Conservation (phyloP, 805 yeast species). For the Komagataella populi region DNA sequence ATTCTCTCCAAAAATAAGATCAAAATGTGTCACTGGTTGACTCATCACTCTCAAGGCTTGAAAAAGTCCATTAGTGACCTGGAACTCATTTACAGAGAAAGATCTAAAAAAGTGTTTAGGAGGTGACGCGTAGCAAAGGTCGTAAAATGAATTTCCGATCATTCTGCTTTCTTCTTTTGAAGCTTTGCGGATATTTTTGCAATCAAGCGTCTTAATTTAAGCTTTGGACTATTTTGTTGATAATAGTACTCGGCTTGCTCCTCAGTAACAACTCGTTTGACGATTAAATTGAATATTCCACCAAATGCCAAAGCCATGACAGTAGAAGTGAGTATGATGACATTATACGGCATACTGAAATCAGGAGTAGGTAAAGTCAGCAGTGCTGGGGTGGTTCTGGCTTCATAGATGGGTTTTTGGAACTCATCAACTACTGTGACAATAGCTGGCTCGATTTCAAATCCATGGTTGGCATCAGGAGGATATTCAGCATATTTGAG, state of each 20-base stretch:
- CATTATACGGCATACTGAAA: slow-evolving; percentile 97
- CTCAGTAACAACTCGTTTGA: slow-evolving; percentile 62
- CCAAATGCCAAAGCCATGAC: slow-evolving; percentile 90
- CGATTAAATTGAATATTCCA: slow-evolving; percentile 63
- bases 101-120: not conserved
- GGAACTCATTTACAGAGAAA: not conserved
- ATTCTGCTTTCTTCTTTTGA: not conserved
- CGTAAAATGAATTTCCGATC: not conserved
- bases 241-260: slow-evolving; percentile 38
- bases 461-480: slow-evolving; percentile 99
- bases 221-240: not conserved
- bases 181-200: not conserved
- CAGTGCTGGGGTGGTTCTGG: slow-evolving; percentile 78
- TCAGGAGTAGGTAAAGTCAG: slow-evolving; percentile 91
- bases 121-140: not conserved
- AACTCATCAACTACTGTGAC: slow-evolving; percentile 35
- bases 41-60: not conserved
- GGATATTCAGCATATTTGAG: slow-evolving; percentile 85
- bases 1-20: slow-evolving; percentile 20
- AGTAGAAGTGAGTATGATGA: slow-evolving; percentile 85
- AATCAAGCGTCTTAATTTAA: not conserved
- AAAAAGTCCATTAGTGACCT: not conserved
- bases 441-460: slow-evolving; percentile 86
- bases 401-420: slow-evolving; percentile 22
- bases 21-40: slow-evolving; percentile 29